These are phyloP conservation scores for Aciculoconidium aculeatum DNA, from an alignment of 805 yeast genomes.

Conservation along the genomic window DNA sequence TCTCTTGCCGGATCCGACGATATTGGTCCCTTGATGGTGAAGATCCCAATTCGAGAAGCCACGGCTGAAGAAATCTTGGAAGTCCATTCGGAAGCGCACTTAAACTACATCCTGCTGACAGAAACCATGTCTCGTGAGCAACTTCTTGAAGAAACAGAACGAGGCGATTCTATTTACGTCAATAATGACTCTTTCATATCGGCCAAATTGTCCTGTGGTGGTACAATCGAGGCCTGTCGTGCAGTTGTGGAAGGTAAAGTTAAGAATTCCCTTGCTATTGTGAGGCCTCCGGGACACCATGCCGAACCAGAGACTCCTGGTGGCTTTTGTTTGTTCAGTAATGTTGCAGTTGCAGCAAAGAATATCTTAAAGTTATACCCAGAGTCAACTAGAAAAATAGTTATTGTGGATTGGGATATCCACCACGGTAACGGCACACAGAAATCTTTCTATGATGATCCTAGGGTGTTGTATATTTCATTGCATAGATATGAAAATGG, in stretches of 20 bases:
- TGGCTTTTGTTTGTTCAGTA: slow-evolving; percentile 92
- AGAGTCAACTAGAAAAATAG: slow-evolving; percentile 76
- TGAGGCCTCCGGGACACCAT: slow-evolving; percentile 99
- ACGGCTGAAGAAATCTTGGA: slow-evolving; percentile 74
- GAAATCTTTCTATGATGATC: slow-evolving; percentile 82
- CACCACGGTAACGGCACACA: slow-evolving; percentile 99
- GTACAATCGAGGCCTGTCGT: slow-evolving; percentile 91
- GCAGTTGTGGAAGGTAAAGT: slow-evolving; percentile 93
- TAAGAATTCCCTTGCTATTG: slow-evolving; percentile 88
- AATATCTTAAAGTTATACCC: slow-evolving; percentile 77
- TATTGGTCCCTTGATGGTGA: slow-evolving; percentile 81
- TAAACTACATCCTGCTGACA: slow-evolving; percentile 69
- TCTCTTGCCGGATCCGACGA: slow-evolving; percentile 65
- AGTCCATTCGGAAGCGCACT: slow-evolving; percentile 81
- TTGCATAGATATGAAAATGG: slow-evolving; percentile 91
- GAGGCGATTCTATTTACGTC: slow-evolving; percentile 91
- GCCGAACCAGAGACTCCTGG: slow-evolving; percentile 98
- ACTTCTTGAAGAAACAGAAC: slow-evolving; percentile 76
- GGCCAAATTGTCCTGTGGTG: slow-evolving; percentile 93
- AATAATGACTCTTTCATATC: slow-evolving; percentile 84
- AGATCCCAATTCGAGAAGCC: slow-evolving; percentile 89
- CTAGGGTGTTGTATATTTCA: slow-evolving; percentile 85
- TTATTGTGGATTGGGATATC: slow-evolving; percentile 94
- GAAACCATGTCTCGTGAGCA: slow-evolving; percentile 71
- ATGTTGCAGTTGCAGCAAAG: slow-evolving; percentile 95